These are phyloP conservation scores for Fermentozyma sake DNA, from an alignment of 1,139 yeast species.

Conservation along the genomic window DNA sequence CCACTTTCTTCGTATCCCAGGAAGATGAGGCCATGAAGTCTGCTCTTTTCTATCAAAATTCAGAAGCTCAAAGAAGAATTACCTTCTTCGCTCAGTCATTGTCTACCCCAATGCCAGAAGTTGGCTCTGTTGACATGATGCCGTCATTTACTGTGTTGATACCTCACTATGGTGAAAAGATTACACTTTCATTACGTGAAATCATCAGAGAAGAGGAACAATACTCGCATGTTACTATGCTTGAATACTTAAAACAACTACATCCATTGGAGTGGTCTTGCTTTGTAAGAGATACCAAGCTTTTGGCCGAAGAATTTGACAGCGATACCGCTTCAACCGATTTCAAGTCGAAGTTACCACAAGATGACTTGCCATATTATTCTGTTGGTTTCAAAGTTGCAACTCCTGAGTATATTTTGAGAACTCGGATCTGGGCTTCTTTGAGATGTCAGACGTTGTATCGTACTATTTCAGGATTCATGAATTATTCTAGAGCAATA, in stretches of 20 bases:
- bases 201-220: conserved; percentile 46
- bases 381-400: conserved; percentile 52
- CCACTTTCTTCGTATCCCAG: conserved; percentile 46
- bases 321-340: conserved; percentile 22
- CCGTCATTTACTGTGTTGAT: conserved; percentile 49
- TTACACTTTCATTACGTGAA: conserved; percentile 43
- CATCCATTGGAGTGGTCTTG: conserved; percentile 50
- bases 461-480: conserved; percentile 53
- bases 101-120: conserved; percentile 50
- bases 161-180: conserved; percentile 51
- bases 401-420: conserved; percentile 47
- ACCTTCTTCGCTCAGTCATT: conserved; percentile 54
- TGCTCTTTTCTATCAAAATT: conserved; percentile 28
- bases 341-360: conserved; percentile 12
- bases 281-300: conserved; percentile 47
- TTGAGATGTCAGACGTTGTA: conserved; percentile 52
- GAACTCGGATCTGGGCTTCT: conserved; percentile 58
- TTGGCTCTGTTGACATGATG: conserved; percentile 37
- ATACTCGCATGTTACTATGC: conserved; percentile 45
- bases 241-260: conserved; percentile 48
- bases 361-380: conserved; percentile 40
- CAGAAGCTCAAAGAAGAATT: conserved; percentile 48
- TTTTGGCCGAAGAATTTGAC: conserved; percentile 44
- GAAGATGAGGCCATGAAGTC: conserved; percentile 43
- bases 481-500: conserved; percentile 53